phyloP scores from a whole-genome alignment of 2,329 filamentous ascomycete genomes.

The Ciborinia camelliae region DNA sequence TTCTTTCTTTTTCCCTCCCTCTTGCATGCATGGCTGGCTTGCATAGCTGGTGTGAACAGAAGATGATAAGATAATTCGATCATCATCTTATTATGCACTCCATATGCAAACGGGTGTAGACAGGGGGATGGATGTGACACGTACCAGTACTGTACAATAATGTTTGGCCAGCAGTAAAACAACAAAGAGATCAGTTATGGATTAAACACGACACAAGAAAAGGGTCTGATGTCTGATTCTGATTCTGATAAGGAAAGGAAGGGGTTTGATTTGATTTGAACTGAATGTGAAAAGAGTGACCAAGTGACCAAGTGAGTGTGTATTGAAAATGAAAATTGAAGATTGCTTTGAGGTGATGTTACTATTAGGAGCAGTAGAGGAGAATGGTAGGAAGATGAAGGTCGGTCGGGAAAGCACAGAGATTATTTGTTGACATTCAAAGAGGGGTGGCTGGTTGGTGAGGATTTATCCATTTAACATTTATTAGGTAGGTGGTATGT shows the following conservation, averaged over 20 bases:
- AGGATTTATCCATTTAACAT: too few relatives aligned
- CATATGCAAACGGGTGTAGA: conserved; percentile 1
- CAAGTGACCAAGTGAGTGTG: not conserved
- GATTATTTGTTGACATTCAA: too few relatives aligned
- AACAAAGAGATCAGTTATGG: conserved; percentile 1
- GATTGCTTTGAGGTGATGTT: not conserved
- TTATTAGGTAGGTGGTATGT: too few relatives aligned
- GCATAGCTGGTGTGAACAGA: too few relatives aligned
- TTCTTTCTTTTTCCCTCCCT: not conserved
- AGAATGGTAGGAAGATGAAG: not conserved
- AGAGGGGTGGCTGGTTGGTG: too few relatives aligned
- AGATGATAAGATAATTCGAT: conserved; percentile 3
- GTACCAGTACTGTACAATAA: conserved; percentile 7
- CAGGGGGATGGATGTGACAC: conserved; percentile 15
- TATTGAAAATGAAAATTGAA: not conserved
- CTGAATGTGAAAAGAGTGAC: conserved; percentile 5
- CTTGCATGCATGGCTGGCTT: too few relatives aligned
- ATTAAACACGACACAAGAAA: conserved; percentile 5
- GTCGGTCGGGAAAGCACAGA: not conserved
- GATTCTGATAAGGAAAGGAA: not conserved
- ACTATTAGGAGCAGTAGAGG: not conserved
- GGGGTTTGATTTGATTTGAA: not conserved
- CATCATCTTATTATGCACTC: conserved; percentile 10
- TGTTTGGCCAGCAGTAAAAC: not conserved
- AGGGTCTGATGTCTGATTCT: too few relatives aligned